A percentile compares a stretch with the other conserved stretches of the same genome.
These are phyloP conservation scores for Ceratocystis papillata DNA, from an alignment of 2,329 filamentous ascomycete species.

Conservation along the genomic window DNA sequence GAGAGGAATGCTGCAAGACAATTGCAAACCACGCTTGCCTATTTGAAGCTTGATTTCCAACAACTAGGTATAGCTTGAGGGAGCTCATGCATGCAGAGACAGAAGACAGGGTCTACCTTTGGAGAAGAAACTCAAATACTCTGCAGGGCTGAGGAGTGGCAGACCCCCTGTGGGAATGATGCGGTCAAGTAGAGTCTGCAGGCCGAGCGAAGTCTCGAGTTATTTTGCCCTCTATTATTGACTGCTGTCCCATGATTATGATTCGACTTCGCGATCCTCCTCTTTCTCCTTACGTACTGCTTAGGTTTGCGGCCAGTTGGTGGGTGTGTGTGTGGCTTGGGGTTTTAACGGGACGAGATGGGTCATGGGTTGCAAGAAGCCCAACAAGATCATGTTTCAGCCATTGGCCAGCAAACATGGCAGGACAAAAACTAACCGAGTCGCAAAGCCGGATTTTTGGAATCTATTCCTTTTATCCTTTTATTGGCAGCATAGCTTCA, in stretches of 20 bases:
- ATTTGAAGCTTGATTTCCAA: no score
- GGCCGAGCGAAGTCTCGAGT: no score
- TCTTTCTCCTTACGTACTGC: background rate
- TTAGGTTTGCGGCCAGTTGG: background rate
- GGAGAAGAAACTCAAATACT: conserved; percentile 19
- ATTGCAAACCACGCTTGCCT: no score
- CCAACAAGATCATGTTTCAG: conserved; percentile 6
- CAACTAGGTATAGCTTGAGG: background rate
- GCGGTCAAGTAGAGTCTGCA: conserved; percentile 2
- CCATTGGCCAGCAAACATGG: background rate
- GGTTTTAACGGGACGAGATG: no score
- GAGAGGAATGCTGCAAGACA: no score
- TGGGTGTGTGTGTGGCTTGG: no score
- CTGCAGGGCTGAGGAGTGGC: conserved; percentile 14
- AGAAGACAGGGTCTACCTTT: background rate
- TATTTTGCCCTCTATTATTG: no score
- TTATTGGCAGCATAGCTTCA: background rate
- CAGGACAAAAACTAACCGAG: background rate
- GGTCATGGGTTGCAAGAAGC: no score
- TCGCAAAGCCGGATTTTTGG: background rate
- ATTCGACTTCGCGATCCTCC: background rate
- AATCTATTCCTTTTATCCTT: background rate
- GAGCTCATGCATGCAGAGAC: background rate
- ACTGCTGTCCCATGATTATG: no score
- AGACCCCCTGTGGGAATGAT: background rate